Conservation (phyloP, 163 green algal genomes). For the Dunaliella salina region DNA sequence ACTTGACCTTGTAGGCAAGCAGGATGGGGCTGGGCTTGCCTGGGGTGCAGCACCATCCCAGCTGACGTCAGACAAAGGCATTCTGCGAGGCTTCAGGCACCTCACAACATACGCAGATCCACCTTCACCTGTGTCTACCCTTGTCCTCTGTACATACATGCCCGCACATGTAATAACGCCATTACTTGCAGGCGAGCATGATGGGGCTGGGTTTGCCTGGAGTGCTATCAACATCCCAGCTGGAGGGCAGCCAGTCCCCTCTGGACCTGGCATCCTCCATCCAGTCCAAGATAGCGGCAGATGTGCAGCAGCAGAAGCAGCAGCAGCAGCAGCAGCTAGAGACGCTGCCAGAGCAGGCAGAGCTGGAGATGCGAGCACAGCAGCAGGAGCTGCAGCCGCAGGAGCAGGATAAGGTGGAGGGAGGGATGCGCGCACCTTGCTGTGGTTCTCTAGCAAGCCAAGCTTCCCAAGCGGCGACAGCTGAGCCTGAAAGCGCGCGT, state of each 20-base stretch:
- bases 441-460: too few relatives aligned
- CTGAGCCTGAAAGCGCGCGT: too few relatives aligned
- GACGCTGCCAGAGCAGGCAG: neutral
- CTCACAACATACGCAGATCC: too few relatives aligned
- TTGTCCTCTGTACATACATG: too few relatives aligned
- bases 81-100: too few relatives aligned
- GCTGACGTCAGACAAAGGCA: too few relatives aligned
- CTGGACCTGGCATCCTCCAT: neutral
- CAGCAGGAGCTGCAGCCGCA: neutral
- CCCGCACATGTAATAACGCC: too few relatives aligned
- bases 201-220: conserved; percentile 2
- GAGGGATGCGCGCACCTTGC: neutral
- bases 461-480: too few relatives aligned
- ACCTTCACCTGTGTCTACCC: too few relatives aligned
- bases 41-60: too few relatives aligned
- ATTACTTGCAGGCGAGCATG: neutral
- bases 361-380: neutral
- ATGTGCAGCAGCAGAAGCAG: neutral
- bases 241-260: neutral
- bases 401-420: neutral
- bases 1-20: too few relatives aligned
- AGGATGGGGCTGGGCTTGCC: too few relatives aligned
- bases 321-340: neutral
- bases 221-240: neutral
- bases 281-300: neutral